Conservation (phyloP, 192 early-diverging fungal species). For the Coemansia sp. region DNA sequence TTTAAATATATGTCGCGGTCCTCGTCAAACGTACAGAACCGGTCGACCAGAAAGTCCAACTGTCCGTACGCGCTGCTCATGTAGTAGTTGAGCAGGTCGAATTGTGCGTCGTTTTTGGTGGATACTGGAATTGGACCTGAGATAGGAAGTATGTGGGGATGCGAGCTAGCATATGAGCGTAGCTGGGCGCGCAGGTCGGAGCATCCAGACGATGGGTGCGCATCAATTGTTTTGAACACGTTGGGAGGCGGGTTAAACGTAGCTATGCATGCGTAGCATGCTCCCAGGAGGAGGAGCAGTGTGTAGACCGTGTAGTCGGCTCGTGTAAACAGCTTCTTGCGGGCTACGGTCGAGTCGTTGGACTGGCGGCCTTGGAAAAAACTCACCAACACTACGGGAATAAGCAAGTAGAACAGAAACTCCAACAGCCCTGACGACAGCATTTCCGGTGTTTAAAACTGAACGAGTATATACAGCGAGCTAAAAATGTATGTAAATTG, state of each 20-base stretch:
- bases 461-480: not conserved
- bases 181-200: slow-evolving; percentile 23
- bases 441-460: slow-evolving; percentile 7
- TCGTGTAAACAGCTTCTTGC: slow-evolving; percentile 15
- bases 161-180: slow-evolving; percentile 3
- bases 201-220: slow-evolving; percentile 20
- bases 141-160: slow-evolving; percentile 18
- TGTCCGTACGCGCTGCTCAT: slow-evolving; percentile 36
- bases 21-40: slow-evolving; percentile 39
- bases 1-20: slow-evolving; percentile 41
- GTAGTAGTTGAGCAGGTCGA: slow-evolving; percentile 24
- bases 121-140: slow-evolving; percentile 13
- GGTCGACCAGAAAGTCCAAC: slow-evolving; percentile 45
- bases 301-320: slow-evolving; percentile 31
- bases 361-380: slow-evolving; percentile 26
- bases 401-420: slow-evolving; percentile 38
- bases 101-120: slow-evolving; percentile 9
- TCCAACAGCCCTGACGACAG: slow-evolving; percentile 32
- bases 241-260: slow-evolving; percentile 23
- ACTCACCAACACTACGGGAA: slow-evolving; percentile 34
- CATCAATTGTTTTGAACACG: slow-evolving; percentile 33
- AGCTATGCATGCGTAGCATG: slow-evolving; percentile 23
- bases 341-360: slow-evolving; percentile 20
- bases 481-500: not conserved
- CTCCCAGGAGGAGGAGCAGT: slow-evolving; percentile 14